Evolutionary conservation across 371 early-diverging fungal species (phyloP), one percentile per base, ranked within the genome.

Genomic region (Thermomucor indicae-seudaticae): DNA sequence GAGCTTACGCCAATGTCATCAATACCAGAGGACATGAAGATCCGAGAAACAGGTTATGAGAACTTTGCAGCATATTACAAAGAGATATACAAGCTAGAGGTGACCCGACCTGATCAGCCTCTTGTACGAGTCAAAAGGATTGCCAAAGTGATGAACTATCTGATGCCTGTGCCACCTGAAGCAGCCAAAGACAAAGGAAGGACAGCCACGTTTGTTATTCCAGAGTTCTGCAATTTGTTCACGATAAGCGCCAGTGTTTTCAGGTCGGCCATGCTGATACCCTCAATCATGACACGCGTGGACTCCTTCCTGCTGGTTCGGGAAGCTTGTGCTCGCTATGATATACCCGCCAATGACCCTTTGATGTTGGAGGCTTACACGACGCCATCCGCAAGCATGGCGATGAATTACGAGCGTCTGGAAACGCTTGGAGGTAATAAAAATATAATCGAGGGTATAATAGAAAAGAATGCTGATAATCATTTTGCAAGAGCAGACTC

Each of bases 371-470:
- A 78, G 51, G 96, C 95, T 0, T 82, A 92, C 55, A 89, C 89
- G 0, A 70, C 88, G 1, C 78, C 90, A 0, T 70, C 86, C 7
- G 81, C 93, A 0, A 78, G 71, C 51, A 68, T 81, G 56, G 79
- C 76, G 4, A 78, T 74, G 55, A 79, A 93, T 56, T 99, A 98
- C 58, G 96, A 99, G 67, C 88, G 98, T 4, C 72, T 99, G 0
- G 98, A 99, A 68, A 88, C 90, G 6, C 68, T 98, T 1, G 99
- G 99, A 2, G 72, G 72, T 72, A 65, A 50, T 12, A 2, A 41
- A 40, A 16, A 24, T 37, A 43, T 14, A 48, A 30, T 6, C 31
- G 34, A 49, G 10, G 16, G 14, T 41, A 8, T 24, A 16, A 22
- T 40, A 3, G 17, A 27, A 43, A 19, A 40, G 39, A 8, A 19